Conservation (phyloP, 441 rosid genomes). For the Bocquillonia castaneifolia region DNA sequence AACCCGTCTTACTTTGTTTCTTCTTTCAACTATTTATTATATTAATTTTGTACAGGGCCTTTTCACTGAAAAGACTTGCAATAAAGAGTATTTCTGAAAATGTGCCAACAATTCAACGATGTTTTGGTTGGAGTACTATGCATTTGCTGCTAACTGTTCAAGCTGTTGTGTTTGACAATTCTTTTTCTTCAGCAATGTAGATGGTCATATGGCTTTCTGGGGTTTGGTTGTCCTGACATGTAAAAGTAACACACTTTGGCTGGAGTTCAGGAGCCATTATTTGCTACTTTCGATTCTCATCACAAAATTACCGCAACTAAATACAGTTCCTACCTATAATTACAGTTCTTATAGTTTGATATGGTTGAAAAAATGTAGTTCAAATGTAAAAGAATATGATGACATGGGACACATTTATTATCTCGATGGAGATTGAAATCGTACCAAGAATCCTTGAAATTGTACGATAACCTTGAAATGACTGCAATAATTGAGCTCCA, state of each 20-base stretch:
- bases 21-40: conserved; percentile 14
- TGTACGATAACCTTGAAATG: no score
- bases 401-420: background rate
- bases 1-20: background rate
- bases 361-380: background rate
- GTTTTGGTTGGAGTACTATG: background rate
- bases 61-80: conserved; percentile 11
- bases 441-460: background rate
- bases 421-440: background rate
- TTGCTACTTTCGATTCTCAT: no score
- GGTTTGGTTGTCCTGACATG: background rate
- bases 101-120: background rate
- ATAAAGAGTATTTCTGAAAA: conserved; percentile 14
- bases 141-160: background rate
- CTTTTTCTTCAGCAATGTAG: no score
- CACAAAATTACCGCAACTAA: background rate
- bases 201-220: no score
- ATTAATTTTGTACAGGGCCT: conserved; percentile 26
- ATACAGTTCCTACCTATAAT: background rate
- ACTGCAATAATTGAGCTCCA: background rate
- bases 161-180: background rate
- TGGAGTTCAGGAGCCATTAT: no score
- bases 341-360: no score
- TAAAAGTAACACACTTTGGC: background rate
- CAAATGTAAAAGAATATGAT: background rate